phyloP scores from a whole-genome alignment of 2,329 filamentous ascomycete species.

The Aspergillus pseudonomiae region DNA sequence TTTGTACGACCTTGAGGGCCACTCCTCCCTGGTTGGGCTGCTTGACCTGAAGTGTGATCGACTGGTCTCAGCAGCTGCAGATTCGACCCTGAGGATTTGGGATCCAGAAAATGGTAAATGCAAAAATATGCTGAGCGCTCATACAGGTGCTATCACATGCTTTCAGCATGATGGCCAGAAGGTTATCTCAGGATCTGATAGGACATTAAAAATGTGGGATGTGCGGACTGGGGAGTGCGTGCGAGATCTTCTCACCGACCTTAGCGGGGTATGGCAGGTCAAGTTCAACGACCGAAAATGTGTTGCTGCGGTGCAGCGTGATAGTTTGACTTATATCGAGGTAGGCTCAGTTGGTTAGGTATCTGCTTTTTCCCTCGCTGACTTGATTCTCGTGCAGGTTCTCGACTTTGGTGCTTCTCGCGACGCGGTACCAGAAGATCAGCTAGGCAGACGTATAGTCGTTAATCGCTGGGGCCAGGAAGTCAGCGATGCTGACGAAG shows the following conservation, averaged over 20 bases:
- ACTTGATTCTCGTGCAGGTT: slow-evolving; percentile 62
- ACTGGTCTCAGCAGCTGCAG: slow-evolving; percentile 91
- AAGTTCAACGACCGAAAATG: slow-evolving; percentile 95
- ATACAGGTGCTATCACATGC: slow-evolving; percentile 96
- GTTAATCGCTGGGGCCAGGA: slow-evolving; percentile 47
- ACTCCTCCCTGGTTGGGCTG: slow-evolving; percentile 87
- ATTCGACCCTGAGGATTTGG: slow-evolving; percentile 95
- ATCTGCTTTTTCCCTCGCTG: slow-evolving; percentile 6
- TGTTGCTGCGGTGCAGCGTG: slow-evolving; percentile 93
- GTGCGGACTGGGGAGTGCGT: slow-evolving; percentile 89
- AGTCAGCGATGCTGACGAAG: slow-evolving; percentile 37
- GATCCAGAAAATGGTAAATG: slow-evolving; percentile 91
- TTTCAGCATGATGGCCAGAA: slow-evolving; percentile 98
- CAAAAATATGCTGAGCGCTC: slow-evolving; percentile 85
- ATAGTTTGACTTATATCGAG: slow-evolving; percentile 92
- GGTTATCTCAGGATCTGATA: slow-evolving; percentile 93
- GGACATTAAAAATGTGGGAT: slow-evolving; percentile 98
- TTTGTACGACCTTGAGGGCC: slow-evolving; percentile 88
- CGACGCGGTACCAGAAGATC: slow-evolving; percentile 76
- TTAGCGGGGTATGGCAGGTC: slow-evolving; percentile 98
- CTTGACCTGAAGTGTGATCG: slow-evolving; percentile 87
- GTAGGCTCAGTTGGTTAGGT: slow-evolving; percentile 57
- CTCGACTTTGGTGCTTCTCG: slow-evolving; percentile 94
- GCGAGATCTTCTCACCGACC: slow-evolving; percentile 86
- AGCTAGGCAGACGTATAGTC: slow-evolving; percentile 75